Evolutionary conservation across 176 grass and related monocot genomes (phyloP).

Genomic region (Otatea glauca): DNA sequence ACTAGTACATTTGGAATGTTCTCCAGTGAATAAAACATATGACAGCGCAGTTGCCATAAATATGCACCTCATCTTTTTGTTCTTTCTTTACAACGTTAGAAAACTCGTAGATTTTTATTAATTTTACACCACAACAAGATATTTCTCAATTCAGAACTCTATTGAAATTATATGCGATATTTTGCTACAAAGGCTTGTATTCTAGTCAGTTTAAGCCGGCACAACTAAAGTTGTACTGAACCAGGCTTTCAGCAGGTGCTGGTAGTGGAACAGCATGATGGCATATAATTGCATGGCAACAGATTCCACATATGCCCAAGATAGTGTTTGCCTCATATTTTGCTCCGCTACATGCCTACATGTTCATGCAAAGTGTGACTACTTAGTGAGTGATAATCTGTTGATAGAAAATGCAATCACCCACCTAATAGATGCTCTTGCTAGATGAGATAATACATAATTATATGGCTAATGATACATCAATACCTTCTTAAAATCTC

Average conservation of each 20-base stretch:
- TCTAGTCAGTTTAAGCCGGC: neutral
- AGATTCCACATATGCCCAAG: neutral
- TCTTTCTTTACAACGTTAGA: neutral
- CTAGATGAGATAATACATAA: conserved; percentile 12
- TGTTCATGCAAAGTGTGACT: conserved; percentile 5
- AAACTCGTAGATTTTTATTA: neutral
- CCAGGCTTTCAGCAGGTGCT: neutral
- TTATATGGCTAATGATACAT: conserved; percentile 10
- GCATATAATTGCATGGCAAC: neutral
- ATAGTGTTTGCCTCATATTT: neutral
- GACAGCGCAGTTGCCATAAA: neutral
- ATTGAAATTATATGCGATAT: neutral
- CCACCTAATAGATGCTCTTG: neutral
- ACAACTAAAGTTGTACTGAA: neutral
- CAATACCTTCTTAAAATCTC: conserved; percentile 80
- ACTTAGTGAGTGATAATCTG: neutral
- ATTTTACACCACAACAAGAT: conserved; percentile 6
- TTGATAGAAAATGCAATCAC: conserved; percentile 24
- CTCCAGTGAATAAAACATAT: neutral
- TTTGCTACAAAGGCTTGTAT: neutral
- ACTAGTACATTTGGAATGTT: neutral
- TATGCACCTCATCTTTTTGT: neutral
- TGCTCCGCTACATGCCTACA: neutral
- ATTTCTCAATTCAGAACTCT: neutral
- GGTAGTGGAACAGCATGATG: neutral